Evolutionary conservation across 2,329 filamentous ascomycete species (phyloP), one percentile per base, ranked within the genome.

Genomic region (Neonectria neomacrospora): DNA sequence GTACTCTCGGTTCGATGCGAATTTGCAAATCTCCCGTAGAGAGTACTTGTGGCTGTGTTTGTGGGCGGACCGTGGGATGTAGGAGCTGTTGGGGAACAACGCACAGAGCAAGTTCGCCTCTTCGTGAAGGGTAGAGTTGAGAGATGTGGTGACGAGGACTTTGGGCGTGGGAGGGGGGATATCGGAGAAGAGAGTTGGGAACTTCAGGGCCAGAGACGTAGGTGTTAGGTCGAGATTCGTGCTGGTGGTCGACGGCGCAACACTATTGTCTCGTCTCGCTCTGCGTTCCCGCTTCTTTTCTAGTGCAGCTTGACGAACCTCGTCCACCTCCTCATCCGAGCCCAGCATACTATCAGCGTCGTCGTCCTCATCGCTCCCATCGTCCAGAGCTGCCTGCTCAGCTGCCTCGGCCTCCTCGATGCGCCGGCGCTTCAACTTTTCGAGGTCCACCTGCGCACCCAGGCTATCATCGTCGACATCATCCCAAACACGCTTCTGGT

Each of bases 401-500:
- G 82, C 79, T 65, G 85, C 84, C 60, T 84, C 81, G 52, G 81
- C 79, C 74, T 87, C 83, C 52, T 86, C 83, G 58, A 89, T 79
- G 58, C 84, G 83, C 73, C 84, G 78, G 69, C 83, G 82, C 80
- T 87, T 89, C 70, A 88, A 75, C 73, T 86, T 82, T 69, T 88
- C 85, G 58, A 90, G 79, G 66, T 90, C 86, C 32, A 90, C 86
- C 68, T 81, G 80, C 14, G 80, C 80, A 66, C 83, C 85, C 6
- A 88, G 80, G 52, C 80, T 84, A 68, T 90, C 87, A 59, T 86
- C 85, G 51, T 89, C 89, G 53, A 87, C 86, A 55, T 94, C 90
- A 73, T 97, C 94, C 93, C 93, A 98, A 32, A 93, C 89, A 76
- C 96, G 88, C 83, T 97, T 97, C 72, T 89, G 88, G 72, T 97